These are phyloP conservation scores for Lomentospora prolificans DNA, from an alignment of 2,329 filamentous ascomycete species.

Conservation along the genomic window DNA sequence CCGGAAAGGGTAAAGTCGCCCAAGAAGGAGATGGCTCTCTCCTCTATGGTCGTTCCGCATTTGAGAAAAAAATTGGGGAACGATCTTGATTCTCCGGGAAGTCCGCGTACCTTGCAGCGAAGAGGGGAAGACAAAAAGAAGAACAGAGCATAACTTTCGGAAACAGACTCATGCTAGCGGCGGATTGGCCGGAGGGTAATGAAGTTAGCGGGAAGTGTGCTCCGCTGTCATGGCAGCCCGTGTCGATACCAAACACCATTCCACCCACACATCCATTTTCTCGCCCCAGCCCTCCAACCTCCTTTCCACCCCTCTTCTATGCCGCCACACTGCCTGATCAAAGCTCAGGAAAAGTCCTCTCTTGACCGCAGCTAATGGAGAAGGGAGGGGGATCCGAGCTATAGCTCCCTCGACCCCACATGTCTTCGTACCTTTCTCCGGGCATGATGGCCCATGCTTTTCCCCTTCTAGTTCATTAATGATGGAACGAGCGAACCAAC, in stretches of 20 bases:
- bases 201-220: not conserved
- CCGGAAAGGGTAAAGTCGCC: not conserved
- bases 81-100: conserved; percentile 3
- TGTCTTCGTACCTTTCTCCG: not conserved
- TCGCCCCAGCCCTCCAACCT: not conserved
- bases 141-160: not conserved
- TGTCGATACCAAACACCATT: not conserved
- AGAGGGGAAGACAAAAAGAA: not conserved
- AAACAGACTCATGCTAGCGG: not conserved
- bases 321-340: not conserved
- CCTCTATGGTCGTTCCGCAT: not conserved
- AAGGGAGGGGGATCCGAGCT: not conserved
- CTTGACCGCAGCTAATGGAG: not conserved
- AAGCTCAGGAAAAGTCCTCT: not conserved
- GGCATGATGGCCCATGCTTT: conserved; percentile 7
- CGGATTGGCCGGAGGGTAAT: not conserved
- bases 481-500: conserved; percentile 7
- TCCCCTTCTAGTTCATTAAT: not conserved
- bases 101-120: conserved; percentile 3
- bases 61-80: not conserved
- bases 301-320: not conserved
- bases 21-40: not conserved
- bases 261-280: not conserved
- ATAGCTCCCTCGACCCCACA: conserved; percentile 4
- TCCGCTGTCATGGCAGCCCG: not conserved